Base-by-base conservation (phyloP, 495 filamentous ascomycete species). In the Penicillium simplicissimum region DNA sequence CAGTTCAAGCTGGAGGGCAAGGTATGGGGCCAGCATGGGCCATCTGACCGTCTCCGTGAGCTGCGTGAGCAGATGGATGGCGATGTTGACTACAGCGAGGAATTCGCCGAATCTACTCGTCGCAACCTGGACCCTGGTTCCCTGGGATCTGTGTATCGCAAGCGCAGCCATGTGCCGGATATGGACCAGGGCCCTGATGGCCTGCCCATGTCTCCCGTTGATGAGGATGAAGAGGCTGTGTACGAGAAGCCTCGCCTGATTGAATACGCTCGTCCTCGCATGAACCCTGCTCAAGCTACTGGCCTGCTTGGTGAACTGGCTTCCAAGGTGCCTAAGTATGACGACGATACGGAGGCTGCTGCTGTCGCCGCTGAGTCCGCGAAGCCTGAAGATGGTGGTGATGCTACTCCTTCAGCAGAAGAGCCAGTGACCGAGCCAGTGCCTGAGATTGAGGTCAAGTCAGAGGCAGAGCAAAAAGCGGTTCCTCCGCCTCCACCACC, bases 1-100 rank as follows among this genome's bases (percentile, higher is more conserved):
- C 93, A 98, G 72, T 96, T 92, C 76, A 96, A 97, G 80, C 87
- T 98, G 17, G 95, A 98, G 72, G 95, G 95, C 63, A 92, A 91
- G 76, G 89, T 93, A 19, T 96, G 94, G 92, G 88, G 91, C 55
- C 90, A 93, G 67, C 78, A 88, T 68, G 90, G 89, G 31, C 94
- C 95, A 33, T 96, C 92, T 61, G 94, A 98, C 76, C 86, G 92
- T 71, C 73, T 98, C 35, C 89, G 95, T 61, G 95, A 96, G 64
- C 79, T 98, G 23, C 88, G 95, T 34, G 96, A 97, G 74, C 85
- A 90, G 72, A 98, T 98, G 95, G 96, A 98, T 56, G 91, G 84
- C 42, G 70, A 81, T 43, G 66, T 70, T 62, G 74, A 85, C 63
- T 60, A 70, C 23, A 71, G 76, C 55, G 77, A 81, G 45, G 79